Evolutionary conservation across 2,329 filamentous ascomycete species (phyloP).

Genomic region (Reticulascus tulasneorum): DNA sequence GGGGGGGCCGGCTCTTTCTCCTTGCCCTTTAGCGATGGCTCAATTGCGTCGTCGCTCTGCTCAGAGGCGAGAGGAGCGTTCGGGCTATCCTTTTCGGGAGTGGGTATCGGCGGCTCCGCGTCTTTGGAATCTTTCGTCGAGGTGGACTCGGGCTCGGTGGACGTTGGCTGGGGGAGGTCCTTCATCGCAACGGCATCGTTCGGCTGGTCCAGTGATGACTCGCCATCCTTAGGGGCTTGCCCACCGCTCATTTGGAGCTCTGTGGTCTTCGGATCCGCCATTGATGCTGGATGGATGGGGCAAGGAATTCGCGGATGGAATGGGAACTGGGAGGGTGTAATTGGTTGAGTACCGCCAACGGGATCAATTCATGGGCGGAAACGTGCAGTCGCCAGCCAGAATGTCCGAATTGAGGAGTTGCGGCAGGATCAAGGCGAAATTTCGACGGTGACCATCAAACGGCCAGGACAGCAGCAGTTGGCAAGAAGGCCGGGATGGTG

Average conservation of each 20-base stretch:
- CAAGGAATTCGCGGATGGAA: no score
- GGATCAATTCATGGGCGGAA: neutral
- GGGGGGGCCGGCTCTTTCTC: slow-evolving; percentile 23
- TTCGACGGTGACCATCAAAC: no score
- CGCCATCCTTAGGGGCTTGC: slow-evolving; percentile 16
- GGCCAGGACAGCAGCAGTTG: no score
- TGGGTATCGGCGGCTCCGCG: slow-evolving; percentile 5
- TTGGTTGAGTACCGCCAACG: slow-evolving; percentile 3
- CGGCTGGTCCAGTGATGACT: slow-evolving; percentile 27
- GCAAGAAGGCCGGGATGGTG: no score
- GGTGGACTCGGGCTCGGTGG: slow-evolving; percentile 5
- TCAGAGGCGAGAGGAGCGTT: neutral
- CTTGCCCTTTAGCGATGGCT: slow-evolving; percentile 27
- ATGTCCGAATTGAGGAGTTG: neutral
- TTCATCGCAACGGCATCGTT: slow-evolving; percentile 34
- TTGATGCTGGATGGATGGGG: slow-evolving; percentile 11
- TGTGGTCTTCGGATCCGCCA: slow-evolving; percentile 17
- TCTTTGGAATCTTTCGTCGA: slow-evolving; percentile 7
- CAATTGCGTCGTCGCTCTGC: slow-evolving; percentile 1
- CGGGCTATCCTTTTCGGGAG: neutral
- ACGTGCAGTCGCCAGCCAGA: neutral
- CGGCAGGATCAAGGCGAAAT: no score
- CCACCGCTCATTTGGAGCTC: slow-evolving; percentile 28
- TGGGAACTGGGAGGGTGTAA: slow-evolving; percentile 2
- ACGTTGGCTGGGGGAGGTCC: slow-evolving; percentile 22